A percentile compares a stretch with the other conserved stretches of the same genome.
Evolutionary conservation across 2,329 filamentous ascomycete species (phyloP).

Genomic region (Ploettnerulaceae sp.): DNA sequence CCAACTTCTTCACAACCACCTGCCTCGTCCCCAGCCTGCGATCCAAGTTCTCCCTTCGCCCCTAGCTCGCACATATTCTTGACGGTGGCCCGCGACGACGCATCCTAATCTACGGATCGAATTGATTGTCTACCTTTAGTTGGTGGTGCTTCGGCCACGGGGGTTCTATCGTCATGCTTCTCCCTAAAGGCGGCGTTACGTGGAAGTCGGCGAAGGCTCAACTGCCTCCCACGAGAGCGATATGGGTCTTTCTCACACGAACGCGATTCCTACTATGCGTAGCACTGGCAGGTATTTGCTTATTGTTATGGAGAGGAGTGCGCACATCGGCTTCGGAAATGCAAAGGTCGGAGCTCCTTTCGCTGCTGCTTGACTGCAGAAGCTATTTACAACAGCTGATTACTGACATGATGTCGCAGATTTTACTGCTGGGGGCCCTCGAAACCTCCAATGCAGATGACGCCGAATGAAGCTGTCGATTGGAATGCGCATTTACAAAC

Average conservation of each 20-base stretch:
- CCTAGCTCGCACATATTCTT: background rate
- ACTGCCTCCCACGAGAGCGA: conserved; percentile 70
- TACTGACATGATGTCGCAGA: conserved; percentile 44
- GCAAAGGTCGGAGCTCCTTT: conserved; percentile 62
- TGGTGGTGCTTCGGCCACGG: conserved; percentile 41
- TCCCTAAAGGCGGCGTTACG: conserved; percentile 82
- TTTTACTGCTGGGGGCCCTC: conserved; percentile 96
- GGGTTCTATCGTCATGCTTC: conserved; percentile 63
- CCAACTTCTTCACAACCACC: no score
- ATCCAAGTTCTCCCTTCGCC: background rate
- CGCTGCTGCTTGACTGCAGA: background rate
- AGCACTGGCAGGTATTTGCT: conserved; percentile 61
- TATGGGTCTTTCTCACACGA: conserved; percentile 66
- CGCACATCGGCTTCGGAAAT: conserved; percentile 77
- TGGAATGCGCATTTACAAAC: conserved; percentile 89
- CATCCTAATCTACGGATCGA: conserved; percentile 19
- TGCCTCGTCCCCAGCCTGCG: background rate
- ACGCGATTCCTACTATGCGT: conserved; percentile 74
- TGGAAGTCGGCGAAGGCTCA: conserved; percentile 86
- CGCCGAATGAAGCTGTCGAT: conserved; percentile 79
- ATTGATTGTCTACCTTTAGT: conserved; percentile 27
- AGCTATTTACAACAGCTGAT: conserved; percentile 1
- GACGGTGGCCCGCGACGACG: conserved; percentile 10
- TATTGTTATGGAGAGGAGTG: conserved; percentile 86
- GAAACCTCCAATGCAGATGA: conserved; percentile 95